Evolutionary conservation across 805 yeast species (phyloP).

Genomic region (Kuraishia hungarica): DNA sequence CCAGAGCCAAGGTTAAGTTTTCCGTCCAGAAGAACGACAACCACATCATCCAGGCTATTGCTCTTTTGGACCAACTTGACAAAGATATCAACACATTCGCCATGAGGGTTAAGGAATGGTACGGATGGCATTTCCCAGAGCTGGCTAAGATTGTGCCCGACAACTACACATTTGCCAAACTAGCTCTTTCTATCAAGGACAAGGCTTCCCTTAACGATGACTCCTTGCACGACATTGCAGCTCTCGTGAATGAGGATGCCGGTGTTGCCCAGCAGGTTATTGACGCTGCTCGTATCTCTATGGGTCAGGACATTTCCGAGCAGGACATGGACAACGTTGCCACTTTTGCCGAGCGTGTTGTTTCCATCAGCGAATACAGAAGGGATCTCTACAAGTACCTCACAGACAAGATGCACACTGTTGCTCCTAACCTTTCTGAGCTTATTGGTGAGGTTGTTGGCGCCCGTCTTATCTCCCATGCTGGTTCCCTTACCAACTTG

Average conservation of each 20-base stretch:
- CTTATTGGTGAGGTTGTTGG: conserved; percentile 98
- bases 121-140: conserved; percentile 99
- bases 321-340: conserved; percentile 88
- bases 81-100: conserved; percentile 96
- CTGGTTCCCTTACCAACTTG: conserved; percentile 93
- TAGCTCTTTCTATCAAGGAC: conserved; percentile 77
- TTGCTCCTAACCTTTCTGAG: conserved; percentile 95
- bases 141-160: conserved; percentile 87
- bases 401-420: conserved; percentile 93
- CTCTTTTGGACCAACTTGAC: conserved; percentile 93
- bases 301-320: conserved; percentile 98
- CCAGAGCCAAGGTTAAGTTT: conserved; percentile 98
- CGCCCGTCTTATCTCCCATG: conserved; percentile 96
- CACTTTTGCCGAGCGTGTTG: conserved; percentile 90
- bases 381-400: conserved; percentile 74
- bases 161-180: conserved; percentile 77
- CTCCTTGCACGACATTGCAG: conserved; percentile 84
- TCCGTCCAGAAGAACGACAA: conserved; percentile 97
- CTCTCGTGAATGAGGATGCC: conserved; percentile 84
- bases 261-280: conserved; percentile 86
- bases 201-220: conserved; percentile 77
- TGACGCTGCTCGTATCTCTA: conserved; percentile 92
- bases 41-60: conserved; percentile 98
- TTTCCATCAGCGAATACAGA: conserved; percentile 86
- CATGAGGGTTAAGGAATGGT: conserved; percentile 97